phyloP scores from a whole-genome alignment of 805 yeast genomes.

The Naumovozyma castellii region DNA sequence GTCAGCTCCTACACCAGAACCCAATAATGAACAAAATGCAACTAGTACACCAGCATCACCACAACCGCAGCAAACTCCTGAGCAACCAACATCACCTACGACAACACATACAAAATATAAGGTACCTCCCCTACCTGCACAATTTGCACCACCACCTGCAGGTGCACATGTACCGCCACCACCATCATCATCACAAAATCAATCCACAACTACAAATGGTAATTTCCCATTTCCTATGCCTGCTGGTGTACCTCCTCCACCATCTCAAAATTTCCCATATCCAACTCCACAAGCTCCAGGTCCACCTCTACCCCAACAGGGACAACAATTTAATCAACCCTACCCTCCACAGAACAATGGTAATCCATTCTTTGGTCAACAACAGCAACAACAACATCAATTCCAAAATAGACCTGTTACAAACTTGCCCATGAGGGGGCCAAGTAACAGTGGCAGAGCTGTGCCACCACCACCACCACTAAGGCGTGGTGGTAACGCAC shows the following conservation, averaged over 20 bases:
- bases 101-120: conserved; percentile 12
- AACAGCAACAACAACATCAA: conserved; percentile 11
- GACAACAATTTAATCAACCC: conserved; percentile 2
- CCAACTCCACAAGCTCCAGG: conserved; percentile 6
- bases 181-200: conserved; percentile 4
- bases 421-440: background rate
- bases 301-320: conserved; percentile 1
- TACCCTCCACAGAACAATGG: conserved; percentile 5
- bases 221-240: conserved; percentile 6
- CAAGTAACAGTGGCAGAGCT: conserved; percentile 8
- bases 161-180: conserved; percentile 7
- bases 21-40: conserved; percentile 4
- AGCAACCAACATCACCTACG: conserved; percentile 11
- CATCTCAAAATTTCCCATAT: conserved; percentile 5
- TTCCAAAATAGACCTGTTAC: conserved; percentile 3
- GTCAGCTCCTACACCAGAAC: conserved; percentile 19
- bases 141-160: conserved; percentile 7
- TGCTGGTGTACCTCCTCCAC: conserved; percentile 3
- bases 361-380: conserved; percentile 7
- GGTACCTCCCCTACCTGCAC: conserved; percentile 19
- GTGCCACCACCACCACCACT: conserved; percentile 21
- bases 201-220: conserved; percentile 1
- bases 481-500: conserved; percentile 24
- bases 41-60: conserved; percentile 19
- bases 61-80: conserved; percentile 13